Base-by-base conservation (phyloP, 495 filamentous ascomycete genomes). In the Aspergillus avenaceus region DNA sequence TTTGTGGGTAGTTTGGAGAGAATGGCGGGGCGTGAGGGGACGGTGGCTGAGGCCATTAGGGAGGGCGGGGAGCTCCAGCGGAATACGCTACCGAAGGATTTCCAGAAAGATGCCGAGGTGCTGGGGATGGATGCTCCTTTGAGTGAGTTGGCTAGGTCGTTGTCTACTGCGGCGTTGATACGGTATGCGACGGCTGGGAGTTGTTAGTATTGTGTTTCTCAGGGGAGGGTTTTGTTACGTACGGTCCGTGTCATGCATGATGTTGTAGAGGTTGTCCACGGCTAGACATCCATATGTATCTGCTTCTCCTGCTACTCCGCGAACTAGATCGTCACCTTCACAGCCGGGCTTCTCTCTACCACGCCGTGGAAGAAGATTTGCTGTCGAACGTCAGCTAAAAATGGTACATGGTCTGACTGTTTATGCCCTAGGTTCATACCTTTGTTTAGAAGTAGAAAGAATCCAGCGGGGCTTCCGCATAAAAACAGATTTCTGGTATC, bases 221-320 rank as follows among this genome's bases (percentile, higher is more conserved):
- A n/a, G n/a, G n/a, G n/a, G 9, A 27, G 11, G 28, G 18, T 31
- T 7, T 18, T 18, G 24, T n/a, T 8, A 59, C 67, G 41, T 64
- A 77, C 74, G 79, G 52, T 84, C 81, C 16, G 79, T 80, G 29
- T 76, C 78, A 52, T 83, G 77, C 61, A 97, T 78, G 53, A 98
- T 83, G 63, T 98, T 98, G 77, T 97, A 98, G 38, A 98, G 77
- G 63, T 98, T 98, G 59, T 96, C 90, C 8, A 96, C 88, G 5
- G 91, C 88, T 29, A 97, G 70, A 66, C 92, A 98, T 23, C 93
- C 93, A 63, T 90, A 96, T 11, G 71, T 80, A 41, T 87, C 91
- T 12, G 75, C 73, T 38, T 91, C 83, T 6, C 88, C 91, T 29
- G 84, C 83, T 34, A 97, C 77, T 22, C 83, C 79, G 32, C 71